Evolutionary conservation across 306 rosid species (phyloP), one percentile per base, ranked within the genome.

Genomic region (Spatholobus suberectus): DNA sequence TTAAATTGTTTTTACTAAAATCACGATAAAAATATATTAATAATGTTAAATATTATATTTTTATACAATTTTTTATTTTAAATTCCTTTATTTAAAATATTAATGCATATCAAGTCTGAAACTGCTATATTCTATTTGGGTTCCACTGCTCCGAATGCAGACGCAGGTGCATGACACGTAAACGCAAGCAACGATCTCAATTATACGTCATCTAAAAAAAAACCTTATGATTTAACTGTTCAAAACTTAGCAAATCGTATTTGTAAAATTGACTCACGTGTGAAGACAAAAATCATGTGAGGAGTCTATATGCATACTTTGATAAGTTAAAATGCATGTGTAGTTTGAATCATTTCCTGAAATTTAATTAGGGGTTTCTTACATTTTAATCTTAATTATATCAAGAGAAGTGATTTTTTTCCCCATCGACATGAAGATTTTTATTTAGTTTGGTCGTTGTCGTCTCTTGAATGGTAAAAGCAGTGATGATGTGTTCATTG

Each of bases 161-260:
- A 59, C 13, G 18, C 71, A 70, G 34, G 72, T 80, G 84, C 59
- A 70, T n/a, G n/a, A n/a, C 52, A 32, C 6, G 14, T 57, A 20
- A 57, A 57, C 15, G 66, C 37, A 74, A 74, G 21, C 34, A 52
- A 8, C 15, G 21, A 21, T 75, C 63, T 29, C 32, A 52, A 52
- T 49, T n/a, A 55, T 61, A 13, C 38, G 20, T 24, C 37, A 61
- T 57, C 13, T 57, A 10, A 0, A 0, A 26, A 26, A 57, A 57
- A 57, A 55, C 5, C 5, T 1, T 5, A 21, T 58, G n/a, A 58
- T 58, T 58, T 58, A 58, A 58, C 15, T 24, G 27, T 61, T 3
- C 9, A n/a, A 59, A 59, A 59, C 35, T 62, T 29, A 17, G 8
- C 4, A 11, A 24, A 12, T 59, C 17, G 8, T 24, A 27, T 29